Evolutionary conservation across 2,329 filamentous ascomycete genomes (phyloP).

Genomic region (Metarhizium robertsii): DNA sequence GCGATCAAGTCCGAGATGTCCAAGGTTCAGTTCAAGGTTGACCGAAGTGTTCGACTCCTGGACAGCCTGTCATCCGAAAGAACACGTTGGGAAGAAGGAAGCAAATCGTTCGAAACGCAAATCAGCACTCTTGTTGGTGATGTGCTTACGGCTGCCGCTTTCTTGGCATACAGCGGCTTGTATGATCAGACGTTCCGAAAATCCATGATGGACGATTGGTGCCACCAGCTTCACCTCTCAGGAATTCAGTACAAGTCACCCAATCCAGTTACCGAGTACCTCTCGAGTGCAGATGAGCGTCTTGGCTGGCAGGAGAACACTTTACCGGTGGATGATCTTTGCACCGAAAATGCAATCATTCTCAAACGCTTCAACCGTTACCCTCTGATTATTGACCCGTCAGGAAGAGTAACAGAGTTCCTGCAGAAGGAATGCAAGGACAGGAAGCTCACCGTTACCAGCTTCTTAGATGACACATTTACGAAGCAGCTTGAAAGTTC

Average conservation of each 20-base stretch:
- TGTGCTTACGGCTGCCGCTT: constrained; percentile 90
- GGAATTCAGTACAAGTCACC: constrained; percentile 87
- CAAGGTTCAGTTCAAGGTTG: constrained; percentile 94
- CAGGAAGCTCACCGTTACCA: constrained; percentile 87
- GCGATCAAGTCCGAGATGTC: constrained; percentile 97
- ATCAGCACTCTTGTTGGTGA: constrained; percentile 95
- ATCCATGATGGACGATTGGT: constrained; percentile 95
- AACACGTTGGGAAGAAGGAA: constrained; percentile 90
- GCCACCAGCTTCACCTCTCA: constrained; percentile 86
- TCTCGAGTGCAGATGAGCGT: constrained; percentile 92
- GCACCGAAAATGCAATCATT: constrained; percentile 97
- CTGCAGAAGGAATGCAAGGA: constrained; percentile 91
- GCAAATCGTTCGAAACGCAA: constrained; percentile 96
- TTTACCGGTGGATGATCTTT: constrained; percentile 90
- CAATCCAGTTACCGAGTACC: constrained; percentile 90
- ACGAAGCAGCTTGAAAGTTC: constrained; percentile 97
- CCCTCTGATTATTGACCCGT: constrained; percentile 95
- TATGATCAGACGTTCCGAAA: constrained; percentile 98
- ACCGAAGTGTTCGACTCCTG: constrained; percentile 86
- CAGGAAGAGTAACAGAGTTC: constrained; percentile 89
- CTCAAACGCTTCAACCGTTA: constrained; percentile 97
- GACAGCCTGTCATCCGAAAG: constrained; percentile 93
- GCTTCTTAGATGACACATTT: constrained; percentile 95
- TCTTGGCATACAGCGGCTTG: constrained; percentile 91
- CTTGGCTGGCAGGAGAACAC: constrained; percentile 91